Base-by-base conservation (phyloP, 345 rosid species). In the Boechera stricta region DNA sequence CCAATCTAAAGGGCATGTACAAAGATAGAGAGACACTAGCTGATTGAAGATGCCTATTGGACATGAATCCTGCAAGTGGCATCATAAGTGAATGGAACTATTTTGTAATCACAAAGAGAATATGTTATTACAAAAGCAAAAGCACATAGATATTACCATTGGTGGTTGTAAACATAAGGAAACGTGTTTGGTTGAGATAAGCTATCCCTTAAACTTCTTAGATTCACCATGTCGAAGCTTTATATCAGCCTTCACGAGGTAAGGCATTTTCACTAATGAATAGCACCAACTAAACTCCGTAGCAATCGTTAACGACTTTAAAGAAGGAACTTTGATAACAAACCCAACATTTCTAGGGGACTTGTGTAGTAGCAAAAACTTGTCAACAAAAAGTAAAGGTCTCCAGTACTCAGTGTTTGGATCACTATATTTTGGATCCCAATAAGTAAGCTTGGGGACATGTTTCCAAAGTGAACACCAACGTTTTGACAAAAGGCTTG, bases 401-500 rank as follows among this genome's bases (percentile, higher is more conserved):
- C 5, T 44, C 48, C 48, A 44, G 0, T 44, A 5, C 48, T 12
- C 48, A 44, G 48, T 44, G n/a, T 44, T 13, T 12, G 48, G 48
- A 42, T 42, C 42, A 0, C 2, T 38, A 38, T 38, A 42, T 5
- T 4, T 53, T 53, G 6, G 3, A 53, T 53, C 15, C 6, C 4
- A 0, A 28, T 26, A 53, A 1, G 0, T 6, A 26, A 73, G 53
- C 52, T 4, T 29, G 0, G 61, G 77, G 21, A 21, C 21, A 21
- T 21, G 36, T 39, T 61, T 63, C 77, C 77, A 73, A 29, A 63
- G 62, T 28, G 28, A 13, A 49, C 32, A 4, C 70, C 69, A 62
- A 5, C 70, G 77, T 53, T 12, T 73, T 5, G 77, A 73, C 70
- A 73, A 63, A 73, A 73, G 54, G 53, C 62, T 51, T 29, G 78